Evolutionary conservation across 306 rosid genomes (phyloP).

Genomic region (Rosa rugosa): DNA sequence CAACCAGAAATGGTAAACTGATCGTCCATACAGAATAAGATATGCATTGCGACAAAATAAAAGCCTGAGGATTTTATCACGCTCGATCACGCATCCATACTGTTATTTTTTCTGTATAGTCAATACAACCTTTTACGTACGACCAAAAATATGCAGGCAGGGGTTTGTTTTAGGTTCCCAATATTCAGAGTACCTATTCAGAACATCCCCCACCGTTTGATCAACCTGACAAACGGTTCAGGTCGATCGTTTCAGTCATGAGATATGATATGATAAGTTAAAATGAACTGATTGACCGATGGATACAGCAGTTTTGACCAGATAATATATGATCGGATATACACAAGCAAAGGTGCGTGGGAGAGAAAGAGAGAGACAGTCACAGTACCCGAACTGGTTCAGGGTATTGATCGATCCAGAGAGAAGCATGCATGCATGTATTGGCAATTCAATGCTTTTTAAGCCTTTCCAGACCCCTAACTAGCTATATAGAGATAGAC

Average conservation of each 20-base stretch:
- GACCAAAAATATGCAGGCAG: not conserved
- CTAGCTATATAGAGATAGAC: too few species aligned
- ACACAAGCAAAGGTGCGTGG: not conserved
- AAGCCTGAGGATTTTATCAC: constrained; percentile 1
- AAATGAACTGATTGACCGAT: not conserved
- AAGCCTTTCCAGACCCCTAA: not conserved
- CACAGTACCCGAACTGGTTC: not conserved
- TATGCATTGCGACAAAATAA: not conserved
- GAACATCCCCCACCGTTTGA: not conserved
- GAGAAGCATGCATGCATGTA: constrained; percentile 20
- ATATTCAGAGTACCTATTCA: not conserved
- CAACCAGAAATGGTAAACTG: constrained; percentile 4
- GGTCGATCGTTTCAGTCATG: not conserved
- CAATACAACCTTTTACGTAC: not conserved
- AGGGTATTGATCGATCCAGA: not conserved
- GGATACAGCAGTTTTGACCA: not conserved
- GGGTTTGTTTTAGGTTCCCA: not conserved
- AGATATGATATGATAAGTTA: not conserved
- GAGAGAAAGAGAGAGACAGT: not conserved
- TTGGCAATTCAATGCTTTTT: constrained; percentile 37
- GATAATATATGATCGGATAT: not conserved
- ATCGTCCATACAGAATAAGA: not conserved
- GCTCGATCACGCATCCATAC: not conserved
- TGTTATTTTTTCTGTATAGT: not conserved
- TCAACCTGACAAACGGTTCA: not conserved